phyloP scores from a whole-genome alignment of 2,329 filamentous ascomycete genomes.

The Xylariomycetidae sp. region DNA sequence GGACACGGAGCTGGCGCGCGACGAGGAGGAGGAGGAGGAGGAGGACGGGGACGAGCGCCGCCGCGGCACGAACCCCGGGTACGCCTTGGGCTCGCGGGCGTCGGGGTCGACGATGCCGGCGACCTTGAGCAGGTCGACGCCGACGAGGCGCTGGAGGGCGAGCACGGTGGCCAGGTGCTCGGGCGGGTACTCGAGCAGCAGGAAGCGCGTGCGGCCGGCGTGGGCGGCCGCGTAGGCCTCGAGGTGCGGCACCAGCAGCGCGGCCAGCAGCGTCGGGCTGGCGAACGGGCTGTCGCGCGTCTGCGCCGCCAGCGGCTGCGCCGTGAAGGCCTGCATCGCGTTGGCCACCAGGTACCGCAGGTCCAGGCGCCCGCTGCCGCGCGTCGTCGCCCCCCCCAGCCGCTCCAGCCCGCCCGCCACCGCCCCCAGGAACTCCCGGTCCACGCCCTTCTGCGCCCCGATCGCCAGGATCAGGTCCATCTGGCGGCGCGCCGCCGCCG shows the following conservation, averaged over 20 bases:
- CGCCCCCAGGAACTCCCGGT: constrained; percentile 40
- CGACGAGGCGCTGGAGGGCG: constrained; percentile 52
- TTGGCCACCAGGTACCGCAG: constrained; percentile 55
- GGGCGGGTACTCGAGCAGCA: constrained; percentile 53
- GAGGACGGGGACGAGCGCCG: constrained; percentile 11
- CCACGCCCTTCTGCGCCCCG: constrained; percentile 50
- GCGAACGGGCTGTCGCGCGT: constrained; percentile 48
- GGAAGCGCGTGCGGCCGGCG: constrained; percentile 44
- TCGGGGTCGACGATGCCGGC: constrained; percentile 48
- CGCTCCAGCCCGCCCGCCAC: constrained; percentile 49
- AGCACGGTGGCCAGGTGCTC: constrained; percentile 51
- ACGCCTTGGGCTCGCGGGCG: constrained; percentile 25
- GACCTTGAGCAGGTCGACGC: constrained; percentile 50
- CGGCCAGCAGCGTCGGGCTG: constrained; percentile 48
- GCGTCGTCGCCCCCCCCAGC: constrained; percentile 44
- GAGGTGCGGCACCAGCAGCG: constrained; percentile 53
- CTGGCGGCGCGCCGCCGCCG: constrained; percentile 31
- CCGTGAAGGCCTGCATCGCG: constrained; percentile 52
- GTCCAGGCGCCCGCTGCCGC: constrained; percentile 53
- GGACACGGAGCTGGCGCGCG: constrained; percentile 9
- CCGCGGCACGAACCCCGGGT: constrained; percentile 5
- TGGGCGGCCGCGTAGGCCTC: constrained; percentile 53
- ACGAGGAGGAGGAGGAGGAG: constrained; percentile 21
- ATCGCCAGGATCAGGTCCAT: constrained; percentile 56
- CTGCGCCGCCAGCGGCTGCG: constrained; percentile 44